These are phyloP conservation scores for Thalassia testudinum DNA, from an alignment of 116 monocot genomes.

Conservation along the genomic window DNA sequence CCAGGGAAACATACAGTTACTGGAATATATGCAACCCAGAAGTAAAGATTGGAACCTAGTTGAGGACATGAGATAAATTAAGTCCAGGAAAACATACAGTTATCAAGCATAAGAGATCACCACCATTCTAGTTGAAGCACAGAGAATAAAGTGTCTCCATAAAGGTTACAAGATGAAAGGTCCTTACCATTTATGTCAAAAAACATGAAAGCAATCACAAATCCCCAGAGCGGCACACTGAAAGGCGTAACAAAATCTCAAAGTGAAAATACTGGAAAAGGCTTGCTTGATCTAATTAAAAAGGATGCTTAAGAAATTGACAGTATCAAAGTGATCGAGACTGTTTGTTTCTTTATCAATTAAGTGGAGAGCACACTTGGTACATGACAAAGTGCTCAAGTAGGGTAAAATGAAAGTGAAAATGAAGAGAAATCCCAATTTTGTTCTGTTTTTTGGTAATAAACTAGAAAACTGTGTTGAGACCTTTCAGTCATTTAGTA, in stretches of 20 bases:
- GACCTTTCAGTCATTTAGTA: too few relatives aligned
- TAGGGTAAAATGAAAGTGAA: too few relatives aligned
- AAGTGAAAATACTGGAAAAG: too few relatives aligned
- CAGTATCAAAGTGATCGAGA: too few relatives aligned
- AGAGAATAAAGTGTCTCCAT: neutral
- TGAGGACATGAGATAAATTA: neutral
- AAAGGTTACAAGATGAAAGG: neutral
- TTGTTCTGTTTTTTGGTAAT: too few relatives aligned
- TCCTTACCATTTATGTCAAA: constrained; percentile 76
- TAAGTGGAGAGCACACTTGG: too few relatives aligned
- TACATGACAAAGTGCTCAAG: too few relatives aligned
- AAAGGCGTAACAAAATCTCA: neutral
- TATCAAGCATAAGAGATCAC: neutral
- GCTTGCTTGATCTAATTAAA: too few relatives aligned
- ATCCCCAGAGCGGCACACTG: constrained; percentile 79
- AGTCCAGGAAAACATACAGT: neutral
- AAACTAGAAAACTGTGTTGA: too few relatives aligned
- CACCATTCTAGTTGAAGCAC: neutral
- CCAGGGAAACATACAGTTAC: constrained; percentile 40
- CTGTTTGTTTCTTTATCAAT: too few relatives aligned
- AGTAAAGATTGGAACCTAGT: constrained; percentile 91
- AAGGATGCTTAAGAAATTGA: too few relatives aligned
- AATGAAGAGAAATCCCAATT: too few relatives aligned
- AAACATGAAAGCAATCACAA: constrained; percentile 92
- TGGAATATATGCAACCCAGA: constrained; percentile 94